phyloP scores from a whole-genome alignment of 106 monocot species.

The Dendrobium huoshanense region DNA sequence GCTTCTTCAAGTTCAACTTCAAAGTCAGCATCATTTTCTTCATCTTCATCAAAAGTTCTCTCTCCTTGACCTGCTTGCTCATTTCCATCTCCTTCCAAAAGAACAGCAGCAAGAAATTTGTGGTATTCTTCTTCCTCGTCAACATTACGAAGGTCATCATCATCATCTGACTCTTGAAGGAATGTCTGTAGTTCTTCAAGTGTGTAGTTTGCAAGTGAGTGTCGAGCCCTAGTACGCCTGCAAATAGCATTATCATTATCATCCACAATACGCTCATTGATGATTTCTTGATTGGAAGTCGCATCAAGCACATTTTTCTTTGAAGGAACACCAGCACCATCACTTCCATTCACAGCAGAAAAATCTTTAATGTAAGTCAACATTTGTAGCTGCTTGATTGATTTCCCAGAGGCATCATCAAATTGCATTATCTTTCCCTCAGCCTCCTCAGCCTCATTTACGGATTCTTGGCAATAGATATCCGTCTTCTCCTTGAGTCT shows the following conservation, averaged over 20 bases:
- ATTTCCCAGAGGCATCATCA: background rate
- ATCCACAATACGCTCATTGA: background rate
- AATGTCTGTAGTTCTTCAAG: slow-evolving; percentile 87
- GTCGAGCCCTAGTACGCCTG: slow-evolving; percentile 71
- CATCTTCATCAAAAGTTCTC: slow-evolving; percentile 72
- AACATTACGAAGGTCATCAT: no score
- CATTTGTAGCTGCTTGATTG: background rate
- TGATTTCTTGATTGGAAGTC: background rate
- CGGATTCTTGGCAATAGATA: slow-evolving; percentile 3
- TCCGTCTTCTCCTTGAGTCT: background rate
- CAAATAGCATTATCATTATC: slow-evolving; percentile 55
- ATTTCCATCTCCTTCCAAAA: slow-evolving; percentile 25
- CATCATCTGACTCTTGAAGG: slow-evolving; percentile 90
- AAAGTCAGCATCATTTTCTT: slow-evolving; percentile 91
- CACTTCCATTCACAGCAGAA: slow-evolving; percentile 2
- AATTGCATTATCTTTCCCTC: slow-evolving; percentile 12
- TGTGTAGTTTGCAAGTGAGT: slow-evolving; percentile 70
- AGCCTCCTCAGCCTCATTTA: slow-evolving; percentile 24
- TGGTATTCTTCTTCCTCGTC: slow-evolving; percentile 40
- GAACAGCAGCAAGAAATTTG: slow-evolving; percentile 83
- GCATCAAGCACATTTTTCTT: no score
- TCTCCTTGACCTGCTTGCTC: slow-evolving; percentile 22
- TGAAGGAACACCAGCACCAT: background rate
- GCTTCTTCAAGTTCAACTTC: slow-evolving; percentile 84
- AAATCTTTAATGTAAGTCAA: background rate